A percentile compares a stretch with the other conserved stretches of the same genome.
Evolutionary conservation across 129 eudicot species (phyloP).

Genomic region (Centella asiatica): DNA sequence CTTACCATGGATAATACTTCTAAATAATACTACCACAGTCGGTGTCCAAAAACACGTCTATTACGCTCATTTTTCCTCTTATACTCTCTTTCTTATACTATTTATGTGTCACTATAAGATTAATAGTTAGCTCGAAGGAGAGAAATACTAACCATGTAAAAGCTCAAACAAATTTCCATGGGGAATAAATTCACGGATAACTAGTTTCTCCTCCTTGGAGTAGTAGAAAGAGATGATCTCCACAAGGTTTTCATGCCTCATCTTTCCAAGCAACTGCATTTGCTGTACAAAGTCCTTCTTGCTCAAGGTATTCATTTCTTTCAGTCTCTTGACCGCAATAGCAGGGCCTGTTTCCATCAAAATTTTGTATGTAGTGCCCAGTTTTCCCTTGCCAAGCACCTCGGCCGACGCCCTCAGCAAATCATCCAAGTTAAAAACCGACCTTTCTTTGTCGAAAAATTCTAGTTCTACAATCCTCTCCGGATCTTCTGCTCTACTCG

Average conservation of each 20-base stretch:
- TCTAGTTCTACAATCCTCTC: slow-evolving; percentile 34
- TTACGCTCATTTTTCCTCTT: not conserved
- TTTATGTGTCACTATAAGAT: not conserved
- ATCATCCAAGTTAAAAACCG: slow-evolving; percentile 54
- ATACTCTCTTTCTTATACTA: not conserved
- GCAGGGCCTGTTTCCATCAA: slow-evolving; percentile 41
- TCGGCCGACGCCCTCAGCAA: slow-evolving; percentile 63
- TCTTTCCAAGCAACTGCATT: slow-evolving; percentile 54
- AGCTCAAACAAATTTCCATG: slow-evolving; percentile 49
- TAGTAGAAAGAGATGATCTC: slow-evolving; percentile 46
- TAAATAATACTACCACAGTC: no score
- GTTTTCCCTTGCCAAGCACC: slow-evolving; percentile 58
- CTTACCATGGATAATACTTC: no score
- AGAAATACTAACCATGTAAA: slow-evolving; percentile 49
- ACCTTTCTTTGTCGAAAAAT: slow-evolving; percentile 39
- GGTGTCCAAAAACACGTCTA: no score
- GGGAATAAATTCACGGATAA: slow-evolving; percentile 49
- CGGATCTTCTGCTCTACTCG: slow-evolving; percentile 40
- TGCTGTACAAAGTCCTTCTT: slow-evolving; percentile 61
- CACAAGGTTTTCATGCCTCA: slow-evolving; percentile 52
- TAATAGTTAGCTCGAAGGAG: not conserved
- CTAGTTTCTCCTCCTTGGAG: slow-evolving; percentile 61
- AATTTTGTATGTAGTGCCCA: slow-evolving; percentile 75
- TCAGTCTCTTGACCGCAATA: slow-evolving; percentile 52
- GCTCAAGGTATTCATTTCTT: slow-evolving; percentile 33